A percentile compares a stretch with the other conserved stretches of the same genome.
Evolutionary conservation across 371 early-diverging fungal species (phyloP).

Genomic region (Mortierella sp.): DNA sequence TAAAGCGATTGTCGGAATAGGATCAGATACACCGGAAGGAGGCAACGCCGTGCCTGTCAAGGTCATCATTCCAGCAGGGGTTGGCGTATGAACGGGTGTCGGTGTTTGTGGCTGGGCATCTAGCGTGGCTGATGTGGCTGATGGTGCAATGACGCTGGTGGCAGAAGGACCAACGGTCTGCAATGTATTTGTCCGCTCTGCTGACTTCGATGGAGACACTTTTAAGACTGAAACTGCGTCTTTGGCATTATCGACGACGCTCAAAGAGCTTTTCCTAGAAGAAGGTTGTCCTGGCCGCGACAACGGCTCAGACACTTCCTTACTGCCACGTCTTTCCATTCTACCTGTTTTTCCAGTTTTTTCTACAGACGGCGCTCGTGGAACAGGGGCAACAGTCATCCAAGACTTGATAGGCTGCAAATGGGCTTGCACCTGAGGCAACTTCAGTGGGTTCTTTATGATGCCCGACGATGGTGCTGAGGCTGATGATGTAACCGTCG

Average conservation of each 20-base stretch:
- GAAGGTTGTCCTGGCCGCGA: constrained; percentile 6
- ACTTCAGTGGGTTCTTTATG: constrained; percentile 27
- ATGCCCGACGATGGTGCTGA: constrained; percentile 9
- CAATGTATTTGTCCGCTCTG: background rate
- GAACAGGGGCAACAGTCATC: constrained; percentile 42
- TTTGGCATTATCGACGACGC: constrained; percentile 5
- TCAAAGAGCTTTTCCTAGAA: constrained; percentile 38
- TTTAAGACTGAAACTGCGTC: constrained; percentile 8
- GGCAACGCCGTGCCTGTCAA: constrained; percentile 1
- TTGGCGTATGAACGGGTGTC: constrained; percentile 38
- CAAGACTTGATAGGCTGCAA: constrained; percentile 49
- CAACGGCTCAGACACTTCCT: constrained; percentile 10
- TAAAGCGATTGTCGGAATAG: constrained; percentile 8
- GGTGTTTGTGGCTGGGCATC: constrained; percentile 30
- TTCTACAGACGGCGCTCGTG: constrained; percentile 24
- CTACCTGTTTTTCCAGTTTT: constrained; percentile 6
- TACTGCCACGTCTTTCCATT: constrained; percentile 22
- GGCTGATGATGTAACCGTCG: background rate
- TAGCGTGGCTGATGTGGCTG: constrained; percentile 2
- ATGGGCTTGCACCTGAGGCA: constrained; percentile 41
- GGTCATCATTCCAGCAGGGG: constrained; percentile 9
- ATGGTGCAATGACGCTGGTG: background rate
- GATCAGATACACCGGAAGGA: constrained; percentile 2
- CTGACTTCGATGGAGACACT: background rate
- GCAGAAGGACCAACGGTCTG: background rate